Percentiles rank a stretch among this genome's conserved stretches.
Evolutionary conservation across 805 yeast species (phyloP).

Genomic region (Suhomyces kilbournensis): DNA sequence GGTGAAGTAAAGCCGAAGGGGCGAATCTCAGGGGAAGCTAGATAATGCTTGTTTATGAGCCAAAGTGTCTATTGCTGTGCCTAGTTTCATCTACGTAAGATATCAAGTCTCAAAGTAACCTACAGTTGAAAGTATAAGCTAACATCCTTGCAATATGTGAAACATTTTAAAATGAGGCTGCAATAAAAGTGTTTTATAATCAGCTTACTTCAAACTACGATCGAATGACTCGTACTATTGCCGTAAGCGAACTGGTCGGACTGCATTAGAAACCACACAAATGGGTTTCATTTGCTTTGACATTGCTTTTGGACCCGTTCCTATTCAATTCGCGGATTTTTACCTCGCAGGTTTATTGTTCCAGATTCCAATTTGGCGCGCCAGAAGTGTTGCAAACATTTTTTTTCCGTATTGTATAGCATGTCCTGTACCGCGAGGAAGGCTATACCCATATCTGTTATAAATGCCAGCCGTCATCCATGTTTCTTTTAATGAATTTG

Average conservation of each 20-base stretch:
- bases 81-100: background rate
- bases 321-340: background rate
- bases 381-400: conserved; percentile 1
- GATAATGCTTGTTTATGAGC: background rate
- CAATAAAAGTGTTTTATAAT: background rate
- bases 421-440: background rate
- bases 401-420: background rate
- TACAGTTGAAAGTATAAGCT: background rate
- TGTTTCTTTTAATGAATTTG: background rate
- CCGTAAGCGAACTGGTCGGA: background rate
- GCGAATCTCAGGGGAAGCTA: background rate
- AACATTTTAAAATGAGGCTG: background rate
- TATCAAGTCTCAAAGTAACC: background rate
- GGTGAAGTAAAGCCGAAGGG: background rate
- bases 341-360: background rate
- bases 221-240: background rate
- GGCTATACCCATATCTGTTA: conserved; percentile 1
- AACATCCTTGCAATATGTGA: background rate
- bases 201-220: background rate
- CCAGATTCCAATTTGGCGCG: background rate
- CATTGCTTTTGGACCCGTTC: background rate
- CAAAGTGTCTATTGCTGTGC: background rate
- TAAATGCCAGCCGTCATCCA: background rate
- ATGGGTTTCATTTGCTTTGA: background rate
- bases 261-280: background rate